phyloP scores from a whole-genome alignment of 371 early-diverging fungal genomes.

The Phascolomyces articulosus region DNA sequence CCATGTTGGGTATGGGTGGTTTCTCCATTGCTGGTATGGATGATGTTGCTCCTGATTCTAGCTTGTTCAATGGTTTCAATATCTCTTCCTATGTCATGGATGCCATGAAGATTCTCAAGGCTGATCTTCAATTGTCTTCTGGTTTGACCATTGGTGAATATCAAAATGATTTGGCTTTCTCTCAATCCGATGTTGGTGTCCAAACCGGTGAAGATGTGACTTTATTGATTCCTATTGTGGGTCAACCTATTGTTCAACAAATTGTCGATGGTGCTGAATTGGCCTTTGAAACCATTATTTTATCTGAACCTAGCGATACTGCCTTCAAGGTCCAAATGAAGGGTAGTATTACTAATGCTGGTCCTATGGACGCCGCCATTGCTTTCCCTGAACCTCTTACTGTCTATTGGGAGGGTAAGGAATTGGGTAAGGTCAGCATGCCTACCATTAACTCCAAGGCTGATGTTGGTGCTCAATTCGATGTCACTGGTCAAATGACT shows the following conservation, averaged over 20 bases:
- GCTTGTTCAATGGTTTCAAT: constrained; percentile 47
- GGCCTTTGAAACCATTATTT: constrained; percentile 42
- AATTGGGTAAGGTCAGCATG: constrained; percentile 53
- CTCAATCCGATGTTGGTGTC: constrained; percentile 48
- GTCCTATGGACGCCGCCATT: constrained; percentile 60
- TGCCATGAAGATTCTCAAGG: constrained; percentile 52
- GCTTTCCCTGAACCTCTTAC: constrained; percentile 53
- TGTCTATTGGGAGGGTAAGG: constrained; percentile 56
- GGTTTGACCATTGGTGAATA: constrained; percentile 56
- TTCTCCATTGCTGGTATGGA: constrained; percentile 38
- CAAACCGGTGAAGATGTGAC: constrained; percentile 46
- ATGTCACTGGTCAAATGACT: constrained; percentile 51
- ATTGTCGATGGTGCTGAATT: constrained; percentile 52
- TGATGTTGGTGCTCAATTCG: constrained; percentile 49
- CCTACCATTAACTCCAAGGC: constrained; percentile 47
- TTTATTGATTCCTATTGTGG: constrained; percentile 54
- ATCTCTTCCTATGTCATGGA: constrained; percentile 47
- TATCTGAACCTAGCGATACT: constrained; percentile 51
- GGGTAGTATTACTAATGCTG: constrained; percentile 60
- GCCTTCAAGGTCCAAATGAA: constrained; percentile 51
- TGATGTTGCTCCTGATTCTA: constrained; percentile 33
- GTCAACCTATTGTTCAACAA: constrained; percentile 56
- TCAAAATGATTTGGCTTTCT: constrained; percentile 40
- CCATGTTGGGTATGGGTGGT: constrained; percentile 46
- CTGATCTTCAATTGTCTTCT: constrained; percentile 52